Conservation (phyloP, 371 early-diverging fungal species). For the Saksenaea oblongispora region DNA sequence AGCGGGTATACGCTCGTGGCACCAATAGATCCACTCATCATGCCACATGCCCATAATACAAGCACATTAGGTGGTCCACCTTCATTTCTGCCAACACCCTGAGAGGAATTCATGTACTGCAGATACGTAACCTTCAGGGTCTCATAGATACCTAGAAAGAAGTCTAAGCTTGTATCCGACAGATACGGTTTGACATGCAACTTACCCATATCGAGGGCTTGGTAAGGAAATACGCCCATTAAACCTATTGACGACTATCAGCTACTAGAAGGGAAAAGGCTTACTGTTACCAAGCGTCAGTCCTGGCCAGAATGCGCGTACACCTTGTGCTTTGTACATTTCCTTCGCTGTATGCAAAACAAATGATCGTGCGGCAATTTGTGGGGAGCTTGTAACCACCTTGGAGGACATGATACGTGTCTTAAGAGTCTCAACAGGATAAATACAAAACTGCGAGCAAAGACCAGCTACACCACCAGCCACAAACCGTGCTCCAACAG, state of each 20-base stretch:
- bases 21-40: conserved; percentile 72
- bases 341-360: conserved; percentile 50
- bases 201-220: conserved; percentile 73
- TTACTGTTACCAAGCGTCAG: conserved; percentile 43
- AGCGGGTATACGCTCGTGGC: conserved; percentile 82
- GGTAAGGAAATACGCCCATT: conserved; percentile 82
- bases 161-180: not conserved
- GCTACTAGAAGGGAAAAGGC: not conserved
- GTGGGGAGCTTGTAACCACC: not conserved
- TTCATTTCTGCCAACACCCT: conserved; percentile 25
- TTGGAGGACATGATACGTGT: conserved; percentile 74
- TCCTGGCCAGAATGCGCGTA: conserved; percentile 78
- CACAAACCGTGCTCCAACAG: conserved; percentile 67
- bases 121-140: conserved; percentile 74
- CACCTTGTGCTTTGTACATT: conserved; percentile 63
- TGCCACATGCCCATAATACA: conserved; percentile 72
- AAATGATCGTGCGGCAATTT: conserved; percentile 20
- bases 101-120: conserved; percentile 46
- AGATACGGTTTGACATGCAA: not conserved
- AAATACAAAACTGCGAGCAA: conserved; percentile 74
- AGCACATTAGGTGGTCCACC: conserved; percentile 45
- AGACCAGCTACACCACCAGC: conserved; percentile 86
- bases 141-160: conserved; percentile 59
- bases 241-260: conserved; percentile 23
- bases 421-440: conserved; percentile 81